These are phyloP conservation scores for Auxenochlorella pyrenoidosa DNA, from an alignment of 139 green algal species.

Conservation along the genomic window DNA sequence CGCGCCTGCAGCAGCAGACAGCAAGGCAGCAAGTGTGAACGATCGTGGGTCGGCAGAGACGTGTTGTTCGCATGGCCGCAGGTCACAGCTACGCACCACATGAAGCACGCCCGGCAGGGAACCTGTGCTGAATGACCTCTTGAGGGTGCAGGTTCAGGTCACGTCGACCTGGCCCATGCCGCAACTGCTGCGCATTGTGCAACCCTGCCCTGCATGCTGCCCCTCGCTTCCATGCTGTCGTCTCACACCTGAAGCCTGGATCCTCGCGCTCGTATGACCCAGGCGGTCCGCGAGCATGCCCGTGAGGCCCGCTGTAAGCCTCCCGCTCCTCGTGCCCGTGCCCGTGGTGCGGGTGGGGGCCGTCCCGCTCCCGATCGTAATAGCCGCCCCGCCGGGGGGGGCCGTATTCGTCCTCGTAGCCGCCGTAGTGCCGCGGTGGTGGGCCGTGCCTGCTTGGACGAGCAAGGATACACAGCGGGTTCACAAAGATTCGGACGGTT, in stretches of 20 bases:
- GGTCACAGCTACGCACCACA: too few species aligned
- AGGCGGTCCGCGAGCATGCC: background rate
- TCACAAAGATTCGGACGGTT: too few species aligned
- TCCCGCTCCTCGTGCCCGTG: background rate
- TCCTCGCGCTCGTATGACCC: background rate
- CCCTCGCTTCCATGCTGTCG: too few species aligned
- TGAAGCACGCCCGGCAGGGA: background rate
- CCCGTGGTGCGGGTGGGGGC: background rate
- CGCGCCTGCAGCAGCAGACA: background rate
- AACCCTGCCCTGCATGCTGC: too few species aligned
- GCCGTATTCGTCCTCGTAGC: conserved; percentile 2
- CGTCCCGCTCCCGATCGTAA: background rate
- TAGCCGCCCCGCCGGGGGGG: background rate
- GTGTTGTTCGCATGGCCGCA: too few species aligned
- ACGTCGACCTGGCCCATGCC: background rate
- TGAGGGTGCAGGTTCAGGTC: too few species aligned
- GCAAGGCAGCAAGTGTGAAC: background rate
- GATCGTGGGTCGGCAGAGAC: background rate
- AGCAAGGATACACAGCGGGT: background rate
- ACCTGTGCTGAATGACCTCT: too few species aligned
- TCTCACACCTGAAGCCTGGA: background rate
- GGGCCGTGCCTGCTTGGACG: background rate
- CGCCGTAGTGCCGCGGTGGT: background rate
- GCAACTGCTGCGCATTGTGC: background rate
- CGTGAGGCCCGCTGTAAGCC: background rate